Base-by-base conservation (phyloP, 345 rosid species). In the Garcia nutans region DNA sequence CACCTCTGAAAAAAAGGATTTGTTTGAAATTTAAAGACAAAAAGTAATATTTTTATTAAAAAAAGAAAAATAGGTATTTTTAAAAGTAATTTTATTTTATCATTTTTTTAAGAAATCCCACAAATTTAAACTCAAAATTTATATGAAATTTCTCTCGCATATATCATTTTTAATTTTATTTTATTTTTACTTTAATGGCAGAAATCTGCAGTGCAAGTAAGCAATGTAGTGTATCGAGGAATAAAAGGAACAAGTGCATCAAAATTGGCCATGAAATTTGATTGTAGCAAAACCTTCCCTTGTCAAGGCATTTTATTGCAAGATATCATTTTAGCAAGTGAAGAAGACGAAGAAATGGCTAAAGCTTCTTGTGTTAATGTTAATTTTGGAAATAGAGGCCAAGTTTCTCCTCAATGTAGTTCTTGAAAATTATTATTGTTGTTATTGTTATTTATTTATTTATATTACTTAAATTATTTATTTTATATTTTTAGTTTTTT, bases 161-260 rank as follows among this genome's bases (percentile, higher is more conserved):
- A 28, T 28, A 28, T 28, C 31, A 28, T 28, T 28, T 28, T 28
- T 28, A 37, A 37, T 37, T 37, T 37, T 37, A n/a, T 37, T 54
- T 19, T 54, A 17, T 5, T 3, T 3, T 54, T 15, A 3, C 4
- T 12, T 5, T 52, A 52, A 52, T 33, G 42, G 65, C 85, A 94
- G 97, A 77, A 59, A 5, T 88, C 93, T 17, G 97, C 98, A 0
- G 98, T 94, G 72, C 83, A 84, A 84, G 86, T 94, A 54, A 90
- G 91, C 86, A 79, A 89, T 70, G 90, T 94, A 44, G 20, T 85
- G 69, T 94, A 92, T 87, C 85, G 63, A 45, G 88, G 88, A 88
- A 89, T 91, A 57, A 84, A 57, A 81, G 98, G 98, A 63, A 92
- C 95, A 15, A 92, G 95, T 77, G 89, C 93, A 28, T 83, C 89